Conservation (phyloP, 345 rosid species). For the Eucalyptus cloeziana region DNA sequence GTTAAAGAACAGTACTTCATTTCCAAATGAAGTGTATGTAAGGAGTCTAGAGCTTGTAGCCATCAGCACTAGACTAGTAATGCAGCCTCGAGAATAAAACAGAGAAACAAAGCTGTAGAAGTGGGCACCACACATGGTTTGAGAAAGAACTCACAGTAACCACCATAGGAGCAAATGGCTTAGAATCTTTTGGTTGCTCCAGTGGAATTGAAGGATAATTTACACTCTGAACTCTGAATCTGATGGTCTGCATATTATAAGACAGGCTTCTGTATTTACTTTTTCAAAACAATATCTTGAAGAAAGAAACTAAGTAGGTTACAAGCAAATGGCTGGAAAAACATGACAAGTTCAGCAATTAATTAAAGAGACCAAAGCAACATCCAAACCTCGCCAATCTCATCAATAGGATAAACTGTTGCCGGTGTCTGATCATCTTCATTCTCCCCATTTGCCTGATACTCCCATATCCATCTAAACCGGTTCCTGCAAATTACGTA, state of each 20-base stretch:
- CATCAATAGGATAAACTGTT: constrained; percentile 32
- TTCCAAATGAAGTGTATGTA: background rate
- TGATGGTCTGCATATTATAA: constrained; percentile 35
- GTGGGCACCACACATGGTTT: background rate
- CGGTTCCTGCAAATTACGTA: constrained; percentile 31
- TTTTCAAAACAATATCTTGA: background rate
- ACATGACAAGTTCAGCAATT: background rate
- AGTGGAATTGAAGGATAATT: constrained; percentile 55
- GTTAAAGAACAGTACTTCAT: background rate
- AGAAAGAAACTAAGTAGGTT: background rate
- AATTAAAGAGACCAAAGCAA: background rate
- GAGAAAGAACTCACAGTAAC: constrained; percentile 44
- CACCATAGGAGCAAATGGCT: constrained; percentile 91
- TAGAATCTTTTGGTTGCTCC: constrained; percentile 42
- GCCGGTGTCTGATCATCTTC: background rate
- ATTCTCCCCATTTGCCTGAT: constrained; percentile 3
- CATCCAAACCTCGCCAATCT: constrained; percentile 37
- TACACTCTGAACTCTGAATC: constrained; percentile 50
- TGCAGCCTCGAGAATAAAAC: background rate
- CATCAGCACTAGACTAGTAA: background rate
- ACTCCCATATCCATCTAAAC: constrained; percentile 72
- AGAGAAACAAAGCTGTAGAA: background rate
- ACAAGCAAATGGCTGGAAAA: background rate
- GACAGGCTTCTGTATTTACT: background rate
- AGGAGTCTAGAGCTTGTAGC: background rate